Evolutionary conservation across 1,284 basidiomycete genomes (phyloP), one percentile per base, ranked within the genome.

Genomic region (Puccinia polysora): DNA sequence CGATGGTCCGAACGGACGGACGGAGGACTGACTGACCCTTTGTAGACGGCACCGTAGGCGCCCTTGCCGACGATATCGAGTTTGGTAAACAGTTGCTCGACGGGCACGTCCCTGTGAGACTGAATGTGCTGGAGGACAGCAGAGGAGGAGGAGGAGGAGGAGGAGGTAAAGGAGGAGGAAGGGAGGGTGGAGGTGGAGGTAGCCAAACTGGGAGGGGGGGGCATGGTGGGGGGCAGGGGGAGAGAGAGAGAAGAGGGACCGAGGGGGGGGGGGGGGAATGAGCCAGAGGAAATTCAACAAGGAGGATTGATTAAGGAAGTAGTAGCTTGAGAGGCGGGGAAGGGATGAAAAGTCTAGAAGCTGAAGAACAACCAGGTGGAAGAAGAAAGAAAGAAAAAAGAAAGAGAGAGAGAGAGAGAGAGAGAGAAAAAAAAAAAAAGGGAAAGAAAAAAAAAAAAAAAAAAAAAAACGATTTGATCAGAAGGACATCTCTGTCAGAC

Each of bases 11-110:
- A 15, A 55, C 20, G 23, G 32, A 34, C 4, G 23, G 4, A 23
- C 14, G 10, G 15, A n/a, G 28, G 28, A 40, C n/a, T 12, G 30
- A 15, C n/a, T 18, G 14, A 62, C 67, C 67, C 93, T 79, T 89
- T 91, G 83, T 94, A 90, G n/a, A 97, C 93, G 7, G 91, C 91
- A 62, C 93, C 93, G 81, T 94, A 96, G 5, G 91, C 90, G 74
- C 93, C 93, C 81, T 91, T 93, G n/a, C 93, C 93, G 47, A 90
- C 84, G 43, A 88, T 87, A 78, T 91, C 88, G 25, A 89, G 83
- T 78, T 87, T 86, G 78, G 84, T 81, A 77, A 82, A 84, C 69
- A 84, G 80, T 74, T 83, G 81, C 28, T 76, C 76, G 18, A 76
- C 76, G 7, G 77, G 75, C 12, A 75, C 71, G 65, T 77, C 67